phyloP scores from a whole-genome alignment of 2,329 filamentous ascomycete species.

The Coniochaeta sp. region DNA sequence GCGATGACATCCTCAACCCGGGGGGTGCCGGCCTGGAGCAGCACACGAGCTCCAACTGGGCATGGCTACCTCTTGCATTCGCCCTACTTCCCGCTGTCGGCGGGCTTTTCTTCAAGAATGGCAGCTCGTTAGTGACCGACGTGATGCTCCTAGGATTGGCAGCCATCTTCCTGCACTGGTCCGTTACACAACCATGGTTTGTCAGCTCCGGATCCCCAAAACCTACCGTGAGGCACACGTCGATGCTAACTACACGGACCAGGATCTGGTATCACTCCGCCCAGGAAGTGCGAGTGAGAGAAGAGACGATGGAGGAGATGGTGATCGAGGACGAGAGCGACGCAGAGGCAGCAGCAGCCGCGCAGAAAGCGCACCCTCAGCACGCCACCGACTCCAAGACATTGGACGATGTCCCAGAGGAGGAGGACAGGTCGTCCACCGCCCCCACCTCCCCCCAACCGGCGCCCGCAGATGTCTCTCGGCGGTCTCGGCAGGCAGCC shows the following conservation, averaged over 20 bases:
- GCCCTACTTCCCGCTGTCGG: conserved; percentile 81
- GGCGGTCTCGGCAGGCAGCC: conserved; percentile 25
- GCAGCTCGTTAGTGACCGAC: conserved; percentile 77
- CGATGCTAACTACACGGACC: conserved; percentile 6
- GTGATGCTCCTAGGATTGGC: conserved; percentile 72
- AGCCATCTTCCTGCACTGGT: conserved; percentile 87
- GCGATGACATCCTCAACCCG: conserved; percentile 61
- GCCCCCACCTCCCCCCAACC: conserved; percentile 7
- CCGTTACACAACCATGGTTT: conserved; percentile 82
- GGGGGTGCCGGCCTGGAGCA: conserved; percentile 27
- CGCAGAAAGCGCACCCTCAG: conserved; percentile 9
- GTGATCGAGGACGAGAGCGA: conserved; percentile 33
- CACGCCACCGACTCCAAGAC: conserved; percentile 11
- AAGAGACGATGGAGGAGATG: conserved; percentile 33
- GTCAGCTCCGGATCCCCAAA: conserved; percentile 15
- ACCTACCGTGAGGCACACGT: not conserved
- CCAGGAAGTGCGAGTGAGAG: conserved; percentile 51
- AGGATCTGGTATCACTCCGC: conserved; percentile 72
- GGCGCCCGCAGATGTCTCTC: conserved; percentile 13
- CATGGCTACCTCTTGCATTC: conserved; percentile 74
- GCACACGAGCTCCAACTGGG: conserved; percentile 62
- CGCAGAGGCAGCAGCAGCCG: conserved; percentile 11
- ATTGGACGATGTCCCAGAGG: conserved; percentile 39
- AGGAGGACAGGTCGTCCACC: conserved; percentile 19
- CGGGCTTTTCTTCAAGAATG: conserved; percentile 78